Evolutionary conservation across 805 yeast genomes (phyloP).

Genomic region (Candida tallmaniae): DNA sequence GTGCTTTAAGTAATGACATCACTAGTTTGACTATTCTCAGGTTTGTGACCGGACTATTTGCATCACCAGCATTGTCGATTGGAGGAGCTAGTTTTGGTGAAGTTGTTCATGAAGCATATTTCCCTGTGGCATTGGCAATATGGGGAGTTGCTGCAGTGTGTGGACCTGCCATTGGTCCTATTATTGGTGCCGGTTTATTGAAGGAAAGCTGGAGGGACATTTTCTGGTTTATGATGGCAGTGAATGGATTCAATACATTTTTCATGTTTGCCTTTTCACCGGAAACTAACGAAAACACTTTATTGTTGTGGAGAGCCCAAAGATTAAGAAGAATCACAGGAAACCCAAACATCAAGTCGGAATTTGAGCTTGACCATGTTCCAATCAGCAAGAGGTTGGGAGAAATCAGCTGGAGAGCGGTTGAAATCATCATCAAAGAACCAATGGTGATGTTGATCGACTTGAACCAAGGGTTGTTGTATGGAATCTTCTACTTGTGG

Average conservation of each 20-base stretch:
- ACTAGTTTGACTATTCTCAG: constrained; percentile 49
- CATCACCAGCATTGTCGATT: constrained; percentile 52
- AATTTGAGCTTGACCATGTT: constrained; percentile 29
- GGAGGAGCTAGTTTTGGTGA: constrained; percentile 57
- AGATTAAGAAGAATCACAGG: constrained; percentile 49
- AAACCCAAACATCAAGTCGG: constrained; percentile 36
- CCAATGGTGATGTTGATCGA: constrained; percentile 55
- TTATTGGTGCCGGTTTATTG: constrained; percentile 4
- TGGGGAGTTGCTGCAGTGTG: constrained; percentile 56
- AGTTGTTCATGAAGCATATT: constrained; percentile 34
- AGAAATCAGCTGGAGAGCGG: constrained; percentile 40
- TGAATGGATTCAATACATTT: constrained; percentile 4
- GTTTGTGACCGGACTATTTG: constrained; percentile 49
- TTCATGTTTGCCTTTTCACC: constrained; percentile 6
- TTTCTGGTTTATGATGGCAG: constrained; percentile 8
- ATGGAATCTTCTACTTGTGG: constrained; percentile 51
- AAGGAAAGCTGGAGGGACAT: constrained; percentile 5
- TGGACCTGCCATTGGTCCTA: constrained; percentile 56
- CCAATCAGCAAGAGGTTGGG: constrained; percentile 17
- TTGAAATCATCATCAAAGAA: constrained; percentile 46
- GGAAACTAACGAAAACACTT: constrained; percentile 38
- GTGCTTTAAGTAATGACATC: constrained; percentile 47
- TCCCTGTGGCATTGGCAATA: constrained; percentile 42
- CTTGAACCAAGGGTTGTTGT: constrained; percentile 47
- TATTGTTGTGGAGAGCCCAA: constrained; percentile 44